These are phyloP conservation scores for Podaxis sp. DNA, from an alignment of 768 basidiomycete species.

Conservation along the genomic window DNA sequence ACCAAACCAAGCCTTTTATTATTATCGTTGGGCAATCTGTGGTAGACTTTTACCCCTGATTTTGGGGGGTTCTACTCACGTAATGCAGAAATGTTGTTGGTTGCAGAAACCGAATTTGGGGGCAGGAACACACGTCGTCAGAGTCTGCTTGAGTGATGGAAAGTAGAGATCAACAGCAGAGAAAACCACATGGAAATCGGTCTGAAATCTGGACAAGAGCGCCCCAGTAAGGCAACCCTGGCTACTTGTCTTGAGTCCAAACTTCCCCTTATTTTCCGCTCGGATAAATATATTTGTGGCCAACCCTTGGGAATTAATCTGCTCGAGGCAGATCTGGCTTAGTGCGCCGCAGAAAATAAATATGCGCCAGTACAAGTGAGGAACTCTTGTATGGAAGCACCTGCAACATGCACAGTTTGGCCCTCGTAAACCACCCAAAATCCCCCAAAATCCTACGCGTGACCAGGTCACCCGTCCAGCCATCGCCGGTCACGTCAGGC, in stretches of 20 bases:
- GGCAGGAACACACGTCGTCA: constrained; percentile 28
- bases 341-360: constrained; percentile 18
- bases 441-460: constrained; percentile 9
- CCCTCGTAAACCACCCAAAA: not conserved
- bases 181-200: constrained; percentile 28
- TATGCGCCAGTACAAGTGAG: constrained; percentile 14
- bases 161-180: constrained; percentile 16
- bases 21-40: constrained; percentile 54
- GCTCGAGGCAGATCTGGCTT: constrained; percentile 17
- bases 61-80: constrained; percentile 60
- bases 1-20: constrained; percentile 58
- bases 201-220: constrained; percentile 14
- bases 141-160: constrained; percentile 19
- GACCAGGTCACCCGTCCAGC: constrained; percentile 2
- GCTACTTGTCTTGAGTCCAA: constrained; percentile 12
- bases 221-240: constrained; percentile 15
- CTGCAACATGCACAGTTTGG: constrained; percentile 14
- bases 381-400: constrained; percentile 19
- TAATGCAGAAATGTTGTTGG: constrained; percentile 40
- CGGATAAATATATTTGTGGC: constrained; percentile 22
- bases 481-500: constrained; percentile 12
- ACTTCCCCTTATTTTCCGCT: constrained; percentile 26
- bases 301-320: constrained; percentile 25
- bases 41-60: constrained; percentile 55
- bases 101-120: constrained; percentile 34